Conservation (phyloP, 768 basidiomycete genomes). For the Lactarius vividus region DNA sequence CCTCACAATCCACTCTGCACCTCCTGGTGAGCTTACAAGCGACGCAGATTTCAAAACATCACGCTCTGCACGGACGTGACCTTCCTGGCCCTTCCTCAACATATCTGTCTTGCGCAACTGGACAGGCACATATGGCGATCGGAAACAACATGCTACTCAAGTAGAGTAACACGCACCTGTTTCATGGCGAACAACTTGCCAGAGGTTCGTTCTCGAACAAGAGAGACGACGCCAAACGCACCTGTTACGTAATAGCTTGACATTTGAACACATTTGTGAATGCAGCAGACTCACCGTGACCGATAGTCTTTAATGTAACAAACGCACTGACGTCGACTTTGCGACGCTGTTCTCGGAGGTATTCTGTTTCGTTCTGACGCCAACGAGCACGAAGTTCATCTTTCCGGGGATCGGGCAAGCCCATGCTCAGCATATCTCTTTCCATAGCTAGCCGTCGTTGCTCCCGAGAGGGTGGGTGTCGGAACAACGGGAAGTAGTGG, state of each 20-base stretch:
- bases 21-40: slow-evolving; percentile 65
- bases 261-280: slow-evolving; percentile 25
- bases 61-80: slow-evolving; percentile 93
- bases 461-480: slow-evolving; percentile 82
- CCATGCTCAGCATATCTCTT: slow-evolving; percentile 75
- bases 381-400: slow-evolving; percentile 69
- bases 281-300: slow-evolving; percentile 61
- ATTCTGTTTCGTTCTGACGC: slow-evolving; percentile 86
- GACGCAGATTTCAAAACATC: slow-evolving; percentile 92
- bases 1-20: slow-evolving; percentile 92
- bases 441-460: slow-evolving; percentile 85
- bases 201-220: slow-evolving; percentile 78
- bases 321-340: slow-evolving; percentile 86
- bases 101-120: slow-evolving; percentile 87
- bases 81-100: slow-evolving; percentile 96
- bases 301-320: slow-evolving; percentile 88
- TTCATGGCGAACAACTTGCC: slow-evolving; percentile 95
- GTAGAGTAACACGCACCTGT: slow-evolving; percentile 53
- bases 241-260: slow-evolving; percentile 45
- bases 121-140: slow-evolving; percentile 24
- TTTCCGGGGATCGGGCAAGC: slow-evolving; percentile 67
- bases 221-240: slow-evolving; percentile 93
- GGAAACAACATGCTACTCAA: slow-evolving; percentile 25
- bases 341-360: slow-evolving; percentile 78
- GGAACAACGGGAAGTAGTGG: slow-evolving; percentile 80